Conservation (phyloP, 2,329 filamentous ascomycete genomes). For the Mycosphaerella sp. region DNA sequence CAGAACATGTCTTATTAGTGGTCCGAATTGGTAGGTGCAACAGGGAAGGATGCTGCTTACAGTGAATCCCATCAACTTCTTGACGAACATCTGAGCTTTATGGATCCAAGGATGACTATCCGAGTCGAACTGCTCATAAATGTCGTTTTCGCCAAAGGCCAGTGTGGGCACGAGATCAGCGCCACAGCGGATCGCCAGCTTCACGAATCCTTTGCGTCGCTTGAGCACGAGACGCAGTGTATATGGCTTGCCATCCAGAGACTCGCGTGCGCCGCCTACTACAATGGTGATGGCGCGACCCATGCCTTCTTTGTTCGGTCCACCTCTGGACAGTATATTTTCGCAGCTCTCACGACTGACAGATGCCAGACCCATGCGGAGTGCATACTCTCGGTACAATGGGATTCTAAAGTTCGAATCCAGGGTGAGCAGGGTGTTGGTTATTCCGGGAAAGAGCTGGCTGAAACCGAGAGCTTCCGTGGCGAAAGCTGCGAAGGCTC, state of each 20-base stretch:
- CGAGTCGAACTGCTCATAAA: conserved; percentile 84
- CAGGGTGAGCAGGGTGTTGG: conserved; percentile 87
- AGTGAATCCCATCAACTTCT: conserved; percentile 85
- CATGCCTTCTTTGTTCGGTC: conserved; percentile 71
- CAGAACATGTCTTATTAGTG: conserved; percentile 34
- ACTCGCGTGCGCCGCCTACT: conserved; percentile 85
- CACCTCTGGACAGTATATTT: conserved; percentile 76
- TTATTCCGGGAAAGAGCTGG: conserved; percentile 87
- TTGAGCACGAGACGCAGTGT: conserved; percentile 71
- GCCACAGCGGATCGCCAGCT: conserved; percentile 84
- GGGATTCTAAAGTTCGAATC: conserved; percentile 93
- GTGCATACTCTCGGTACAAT: conserved; percentile 88
- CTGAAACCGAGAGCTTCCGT: conserved; percentile 86
- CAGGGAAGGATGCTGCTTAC: conserved; percentile 68
- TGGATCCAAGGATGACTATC: conserved; percentile 72
- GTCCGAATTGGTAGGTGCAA: conserved; percentile 44
- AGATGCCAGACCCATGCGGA: conserved; percentile 78
- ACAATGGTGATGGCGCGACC: conserved; percentile 96
- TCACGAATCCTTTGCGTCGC: conserved; percentile 85
- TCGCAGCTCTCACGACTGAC: conserved; percentile 90
- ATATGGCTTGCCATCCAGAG: conserved; percentile 77
- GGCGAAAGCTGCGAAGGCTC: conserved; percentile 85
- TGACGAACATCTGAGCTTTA: conserved; percentile 73
- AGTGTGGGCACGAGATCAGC: conserved; percentile 90
- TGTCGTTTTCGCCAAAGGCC: conserved; percentile 89